A percentile compares a stretch with the other conserved stretches of the same genome.
phyloP scores from a whole-genome alignment of 2,329 filamentous ascomycete genomes.

The Thermomyces lanuginosus region DNA sequence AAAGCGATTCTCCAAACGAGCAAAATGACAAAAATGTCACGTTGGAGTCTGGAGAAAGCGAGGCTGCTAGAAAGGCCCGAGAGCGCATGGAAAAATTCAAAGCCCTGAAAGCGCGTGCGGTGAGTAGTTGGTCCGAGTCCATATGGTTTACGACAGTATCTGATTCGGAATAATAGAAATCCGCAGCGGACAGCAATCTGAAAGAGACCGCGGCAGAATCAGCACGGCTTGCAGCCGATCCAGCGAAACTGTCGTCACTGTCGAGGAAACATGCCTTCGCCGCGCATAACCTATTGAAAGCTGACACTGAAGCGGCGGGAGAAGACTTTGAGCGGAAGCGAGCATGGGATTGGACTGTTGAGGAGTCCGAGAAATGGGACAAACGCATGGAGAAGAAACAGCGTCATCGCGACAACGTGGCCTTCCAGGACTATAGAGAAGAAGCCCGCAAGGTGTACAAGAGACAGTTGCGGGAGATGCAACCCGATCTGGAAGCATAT shows the following conservation, averaged over 20 bases:
- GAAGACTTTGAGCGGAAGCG: conserved; percentile 95
- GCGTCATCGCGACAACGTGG: conserved; percentile 63
- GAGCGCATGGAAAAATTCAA: conserved; percentile 73
- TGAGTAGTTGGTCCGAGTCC: too few species aligned
- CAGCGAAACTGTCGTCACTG: conserved; percentile 59
- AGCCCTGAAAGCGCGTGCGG: conserved; percentile 63
- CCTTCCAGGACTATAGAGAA: conserved; percentile 75
- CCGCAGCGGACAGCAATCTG: conserved; percentile 42
- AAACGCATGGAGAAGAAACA: conserved; percentile 74
- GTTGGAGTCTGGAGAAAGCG: conserved; percentile 9
- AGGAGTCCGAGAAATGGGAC: conserved; percentile 91
- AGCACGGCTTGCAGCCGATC: conserved; percentile 61
- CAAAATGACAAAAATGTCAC: conserved; percentile 4
- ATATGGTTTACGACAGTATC: conserved; percentile 3
- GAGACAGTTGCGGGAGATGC: conserved; percentile 63
- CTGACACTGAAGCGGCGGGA: conserved; percentile 67
- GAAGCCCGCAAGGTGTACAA: conserved; percentile 91
- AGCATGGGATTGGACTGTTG: conserved; percentile 96
- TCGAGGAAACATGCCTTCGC: conserved; percentile 75
- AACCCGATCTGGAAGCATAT: conserved; percentile 67
- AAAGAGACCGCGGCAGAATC: conserved; percentile 73
- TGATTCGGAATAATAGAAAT: conserved; percentile 19
- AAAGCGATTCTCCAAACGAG: conserved; percentile 5
- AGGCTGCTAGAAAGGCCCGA: conserved; percentile 22
- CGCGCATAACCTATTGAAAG: conserved; percentile 82